Base-by-base conservation (phyloP, 495 filamentous ascomycete genomes). In the Ascobolus immersus region DNA sequence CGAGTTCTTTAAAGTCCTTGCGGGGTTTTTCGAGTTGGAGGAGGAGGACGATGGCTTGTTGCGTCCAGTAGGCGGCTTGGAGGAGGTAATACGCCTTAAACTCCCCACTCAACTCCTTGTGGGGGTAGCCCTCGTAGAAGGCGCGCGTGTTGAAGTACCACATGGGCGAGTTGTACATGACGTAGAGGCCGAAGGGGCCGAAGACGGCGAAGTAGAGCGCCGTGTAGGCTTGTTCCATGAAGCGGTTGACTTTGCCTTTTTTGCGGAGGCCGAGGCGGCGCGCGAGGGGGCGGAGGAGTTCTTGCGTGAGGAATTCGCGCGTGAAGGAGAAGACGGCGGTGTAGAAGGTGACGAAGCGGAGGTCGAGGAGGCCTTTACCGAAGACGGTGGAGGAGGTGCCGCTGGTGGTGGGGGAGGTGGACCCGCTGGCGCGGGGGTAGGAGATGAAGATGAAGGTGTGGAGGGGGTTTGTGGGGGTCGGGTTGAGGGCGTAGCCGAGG, bases 11-110 rank as follows among this genome's bases (percentile, higher is more conserved):
- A 52, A 82, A 94, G 49, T 96, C 86, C 58, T 93, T 93, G 9
- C 86, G 61, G 17, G 77, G 84, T 59, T 90, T 89, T 63, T 96
- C 86, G 54, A 93, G 65, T 52, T 75, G 75, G 35, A 96, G 58
- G 38, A 80, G 39, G 32, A 94, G 60, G 12, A 96, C 86, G 37
- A 96, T 76, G 13, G 71, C 75, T 58, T 96, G 86, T 59, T 94
- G 89, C 4, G 73, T 65, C 86, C 86, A 96, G 58, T 92, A 96
- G 36, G 75, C 73, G 21, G 80, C 89, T 57, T 96, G 76, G 43
- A 96, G 71, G 31, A 96, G 58, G 45, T 96, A 96, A 51, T 93
- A 96, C 15, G 81, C 76, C 63, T 96, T 96, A 67, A 94, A 91
- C n/a, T 62, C 35, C 24, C 55, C 74, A 31, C 77, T 77, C 47